These are phyloP conservation scores for Sequoia sempervirens DNA, from an alignment of 75 land plant genomes.

Conservation along the genomic window DNA sequence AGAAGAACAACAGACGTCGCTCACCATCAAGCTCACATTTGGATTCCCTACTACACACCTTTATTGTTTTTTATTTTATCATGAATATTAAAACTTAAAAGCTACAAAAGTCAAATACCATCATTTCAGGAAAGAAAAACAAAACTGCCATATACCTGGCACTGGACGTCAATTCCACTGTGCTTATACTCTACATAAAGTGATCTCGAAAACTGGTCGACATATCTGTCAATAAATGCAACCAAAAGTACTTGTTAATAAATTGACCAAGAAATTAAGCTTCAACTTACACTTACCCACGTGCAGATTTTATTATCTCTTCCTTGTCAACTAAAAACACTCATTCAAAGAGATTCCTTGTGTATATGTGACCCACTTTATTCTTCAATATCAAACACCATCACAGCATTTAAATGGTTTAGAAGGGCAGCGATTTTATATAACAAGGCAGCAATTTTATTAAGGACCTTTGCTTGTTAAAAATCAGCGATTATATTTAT, in stretches of 20 bases:
- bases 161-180: slow-evolving; percentile 86
- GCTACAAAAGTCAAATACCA: not conserved
- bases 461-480: too few relatives aligned
- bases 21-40: too few relatives aligned
- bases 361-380: too few relatives aligned
- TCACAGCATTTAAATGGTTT: too few relatives aligned
- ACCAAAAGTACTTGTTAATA: not conserved
- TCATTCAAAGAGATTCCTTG: not conserved
- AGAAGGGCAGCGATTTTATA: too few relatives aligned
- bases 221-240: slow-evolving; percentile 47
- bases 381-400: too few relatives aligned
- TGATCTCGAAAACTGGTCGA: slow-evolving; percentile 79
- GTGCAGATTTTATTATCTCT: not conserved
- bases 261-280: not conserved
- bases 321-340: not conserved
- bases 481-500: too few relatives aligned
- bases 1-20: too few relatives aligned
- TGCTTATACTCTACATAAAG: slow-evolving; percentile 87
- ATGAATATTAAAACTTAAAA: slow-evolving; percentile 4
- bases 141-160: slow-evolving; percentile 59
- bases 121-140: not conserved
- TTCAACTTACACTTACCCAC: not conserved
- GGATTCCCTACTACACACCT: too few relatives aligned
- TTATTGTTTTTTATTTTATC: not conserved
- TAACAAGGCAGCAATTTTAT: too few relatives aligned